phyloP scores from a whole-genome alignment of 805 yeast genomes.

The Jamesozyma jinghongensis region DNA sequence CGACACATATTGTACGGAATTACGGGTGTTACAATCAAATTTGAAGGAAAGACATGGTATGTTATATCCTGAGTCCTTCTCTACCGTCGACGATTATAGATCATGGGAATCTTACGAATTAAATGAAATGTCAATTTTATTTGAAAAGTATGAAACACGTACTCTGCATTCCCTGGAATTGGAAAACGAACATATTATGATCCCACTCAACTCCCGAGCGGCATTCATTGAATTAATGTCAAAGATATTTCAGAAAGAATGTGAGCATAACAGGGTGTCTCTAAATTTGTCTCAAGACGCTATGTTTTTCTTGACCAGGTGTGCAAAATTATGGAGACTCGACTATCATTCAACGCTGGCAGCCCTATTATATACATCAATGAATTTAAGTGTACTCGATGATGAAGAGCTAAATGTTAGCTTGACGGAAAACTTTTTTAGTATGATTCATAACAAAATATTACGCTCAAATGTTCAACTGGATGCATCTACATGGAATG shows the following conservation, averaged over 20 bases:
- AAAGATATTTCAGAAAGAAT: constrained; percentile 37
- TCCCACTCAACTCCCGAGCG: constrained; percentile 37
- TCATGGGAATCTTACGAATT: constrained; percentile 37
- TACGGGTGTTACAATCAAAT: constrained; percentile 4
- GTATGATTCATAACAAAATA: constrained; percentile 21
- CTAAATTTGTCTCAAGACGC: constrained; percentile 36
- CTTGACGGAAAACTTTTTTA: constrained; percentile 30
- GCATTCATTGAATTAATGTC: constrained; percentile 35
- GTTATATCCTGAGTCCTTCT: constrained; percentile 32
- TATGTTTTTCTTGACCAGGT: constrained; percentile 35
- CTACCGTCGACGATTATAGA: constrained; percentile 26
- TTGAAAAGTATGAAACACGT: constrained; percentile 13
- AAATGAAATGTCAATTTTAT: constrained; percentile 25
- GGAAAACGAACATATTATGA: constrained; percentile 10
- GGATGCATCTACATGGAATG: constrained; percentile 32
- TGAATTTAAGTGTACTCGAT: constrained; percentile 31
- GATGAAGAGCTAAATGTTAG: constrained; percentile 26
- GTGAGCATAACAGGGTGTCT: constrained; percentile 4
- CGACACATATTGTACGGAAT: constrained; percentile 15
- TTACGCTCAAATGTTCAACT: constrained; percentile 15
- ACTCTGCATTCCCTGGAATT: not conserved
- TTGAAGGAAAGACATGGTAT: constrained; percentile 24
- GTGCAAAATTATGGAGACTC: constrained; percentile 52
- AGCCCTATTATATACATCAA: constrained; percentile 43
- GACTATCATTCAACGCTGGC: constrained; percentile 40